Evolutionary conservation across 495 filamentous ascomycete genomes (phyloP).

Genomic region (Hypomontagnella submonticulosa): DNA sequence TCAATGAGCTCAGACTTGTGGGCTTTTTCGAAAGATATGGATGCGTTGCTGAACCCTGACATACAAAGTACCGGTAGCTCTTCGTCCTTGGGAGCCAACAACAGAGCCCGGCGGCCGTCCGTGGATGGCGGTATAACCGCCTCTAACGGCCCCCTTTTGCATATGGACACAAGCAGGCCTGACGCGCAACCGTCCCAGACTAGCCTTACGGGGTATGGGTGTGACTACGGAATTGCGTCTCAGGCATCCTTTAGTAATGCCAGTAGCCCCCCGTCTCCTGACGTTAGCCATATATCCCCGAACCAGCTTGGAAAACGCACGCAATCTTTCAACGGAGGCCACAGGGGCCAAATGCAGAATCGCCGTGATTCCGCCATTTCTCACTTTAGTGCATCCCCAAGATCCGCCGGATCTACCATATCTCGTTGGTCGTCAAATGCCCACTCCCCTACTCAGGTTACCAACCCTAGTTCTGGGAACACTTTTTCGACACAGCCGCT

Average conservation of each 20-base stretch:
- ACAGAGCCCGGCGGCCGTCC: neutral
- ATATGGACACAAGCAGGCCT: neutral
- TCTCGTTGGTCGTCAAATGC: neutral
- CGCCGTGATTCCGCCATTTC: neutral
- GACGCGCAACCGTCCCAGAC: neutral
- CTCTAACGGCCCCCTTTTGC: neutral
- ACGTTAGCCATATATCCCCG: neutral
- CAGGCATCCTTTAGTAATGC: neutral
- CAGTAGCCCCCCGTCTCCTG: neutral
- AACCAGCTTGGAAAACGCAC: constrained; percentile 3
- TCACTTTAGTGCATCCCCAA: neutral
- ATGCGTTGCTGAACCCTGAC: neutral
- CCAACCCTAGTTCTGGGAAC: neutral
- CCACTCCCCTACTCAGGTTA: neutral
- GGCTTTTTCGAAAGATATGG: neutral
- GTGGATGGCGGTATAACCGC: neutral
- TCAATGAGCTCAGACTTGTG: neutral
- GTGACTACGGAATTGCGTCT: neutral
- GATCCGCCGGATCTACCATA: neutral
- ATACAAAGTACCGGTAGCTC: neutral
- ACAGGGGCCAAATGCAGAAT: constrained; percentile 1
- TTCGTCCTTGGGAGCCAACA: neutral
- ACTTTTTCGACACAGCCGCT: neutral
- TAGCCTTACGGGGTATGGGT: neutral
- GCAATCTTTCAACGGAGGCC: neutral